phyloP scores from a whole-genome alignment of 257 asterid genomes.

The Fraxinus excelsior region DNA sequence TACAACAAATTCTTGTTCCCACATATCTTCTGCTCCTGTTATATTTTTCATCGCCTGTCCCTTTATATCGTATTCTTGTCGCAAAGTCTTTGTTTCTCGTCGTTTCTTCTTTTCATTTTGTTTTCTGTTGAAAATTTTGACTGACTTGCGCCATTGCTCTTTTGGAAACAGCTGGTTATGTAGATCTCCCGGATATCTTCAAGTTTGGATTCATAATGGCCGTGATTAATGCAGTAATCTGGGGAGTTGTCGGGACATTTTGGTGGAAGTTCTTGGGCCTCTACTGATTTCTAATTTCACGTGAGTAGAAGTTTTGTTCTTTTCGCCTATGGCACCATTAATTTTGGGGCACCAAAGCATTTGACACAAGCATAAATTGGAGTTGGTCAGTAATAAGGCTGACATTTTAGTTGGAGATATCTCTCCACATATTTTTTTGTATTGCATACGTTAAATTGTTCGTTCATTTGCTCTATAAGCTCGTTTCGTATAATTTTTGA shows the following conservation, averaged over 20 bases:
- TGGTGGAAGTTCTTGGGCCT: conserved; percentile 99
- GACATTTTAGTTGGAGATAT: conserved; percentile 30
- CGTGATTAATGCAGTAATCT: conserved; percentile 66
- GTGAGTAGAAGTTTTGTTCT: conserved; percentile 34
- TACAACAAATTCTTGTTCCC: conserved; percentile 25
- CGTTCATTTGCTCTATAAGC: no score
- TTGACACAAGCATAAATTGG: conserved; percentile 18
- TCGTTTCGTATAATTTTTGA: no score
- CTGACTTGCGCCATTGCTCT: conserved; percentile 23
- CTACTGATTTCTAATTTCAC: conserved; percentile 40
- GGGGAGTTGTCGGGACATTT: conserved; percentile 74
- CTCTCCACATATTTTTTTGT: neutral
- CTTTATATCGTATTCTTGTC: no score
- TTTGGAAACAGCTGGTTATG: conserved; percentile 76
- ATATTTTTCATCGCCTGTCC: conserved; percentile 1
- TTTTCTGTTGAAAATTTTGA: neutral
- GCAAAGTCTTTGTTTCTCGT: no score
- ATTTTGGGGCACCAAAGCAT: conserved; percentile 10
- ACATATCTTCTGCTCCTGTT: conserved; percentile 7
- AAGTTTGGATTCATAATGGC: conserved; percentile 86
- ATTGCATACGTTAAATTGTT: no score
- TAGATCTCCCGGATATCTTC: conserved; percentile 94
- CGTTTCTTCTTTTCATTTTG: no score
- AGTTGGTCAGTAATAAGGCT: conserved; percentile 16
- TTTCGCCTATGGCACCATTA: conserved; percentile 17